phyloP scores from a whole-genome alignment of 2,329 filamentous ascomycete species.

The Cryphonectria carpinicola region DNA sequence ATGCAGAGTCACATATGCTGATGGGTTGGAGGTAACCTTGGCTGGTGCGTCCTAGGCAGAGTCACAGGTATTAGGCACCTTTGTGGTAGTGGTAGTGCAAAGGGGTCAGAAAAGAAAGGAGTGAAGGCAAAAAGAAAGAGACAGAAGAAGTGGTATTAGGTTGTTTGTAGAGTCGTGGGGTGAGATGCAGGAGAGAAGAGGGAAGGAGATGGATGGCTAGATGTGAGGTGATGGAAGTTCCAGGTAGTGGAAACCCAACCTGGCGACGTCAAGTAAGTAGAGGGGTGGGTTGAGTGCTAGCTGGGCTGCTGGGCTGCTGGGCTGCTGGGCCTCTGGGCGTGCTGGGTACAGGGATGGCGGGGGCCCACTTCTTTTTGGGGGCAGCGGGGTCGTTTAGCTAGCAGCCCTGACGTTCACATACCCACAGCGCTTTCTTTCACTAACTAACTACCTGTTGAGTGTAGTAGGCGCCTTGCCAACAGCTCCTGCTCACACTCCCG shows the following conservation, averaged over 20 bases:
- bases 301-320: background rate
- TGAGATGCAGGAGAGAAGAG: background rate
- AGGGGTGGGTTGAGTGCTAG: too few relatives aligned
- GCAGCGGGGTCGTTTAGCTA: too few relatives aligned
- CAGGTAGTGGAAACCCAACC: background rate
- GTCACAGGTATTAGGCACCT: background rate
- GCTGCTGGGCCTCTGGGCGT: background rate
- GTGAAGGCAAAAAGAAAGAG: background rate
- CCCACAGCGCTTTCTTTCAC: background rate
- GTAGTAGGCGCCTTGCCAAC: too few relatives aligned
- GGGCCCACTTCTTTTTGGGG: background rate
- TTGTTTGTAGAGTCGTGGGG: background rate
- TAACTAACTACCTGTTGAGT: too few relatives aligned
- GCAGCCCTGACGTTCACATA: background rate
- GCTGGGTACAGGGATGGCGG: background rate
- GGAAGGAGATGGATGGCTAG: background rate
- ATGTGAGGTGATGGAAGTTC: background rate
- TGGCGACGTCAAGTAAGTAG: background rate
- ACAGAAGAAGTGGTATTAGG: background rate
- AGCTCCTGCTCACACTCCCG: background rate
- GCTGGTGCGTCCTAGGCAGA: background rate
- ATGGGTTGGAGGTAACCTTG: background rate
- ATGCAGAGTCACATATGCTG: background rate
- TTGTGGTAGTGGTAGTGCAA: background rate
- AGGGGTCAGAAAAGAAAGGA: background rate